Evolutionary conservation across 768 basidiomycete genomes (phyloP), one percentile per base, ranked within the genome.

Genomic region (Punctularia strigosozonata): DNA sequence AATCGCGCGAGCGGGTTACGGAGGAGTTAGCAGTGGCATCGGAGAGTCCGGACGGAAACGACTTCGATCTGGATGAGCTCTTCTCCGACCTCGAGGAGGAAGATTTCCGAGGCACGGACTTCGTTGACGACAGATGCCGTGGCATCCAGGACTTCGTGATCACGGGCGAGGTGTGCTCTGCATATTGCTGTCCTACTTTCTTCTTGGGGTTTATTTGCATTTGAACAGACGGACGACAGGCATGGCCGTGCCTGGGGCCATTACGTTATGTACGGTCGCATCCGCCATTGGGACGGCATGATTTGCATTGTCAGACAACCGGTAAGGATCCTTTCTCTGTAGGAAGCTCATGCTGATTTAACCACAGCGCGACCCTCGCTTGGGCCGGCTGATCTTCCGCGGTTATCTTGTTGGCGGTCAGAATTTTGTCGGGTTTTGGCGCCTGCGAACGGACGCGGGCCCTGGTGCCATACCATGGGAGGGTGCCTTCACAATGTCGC

Each of bases 361-460:
- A 23, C 37, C 7, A 21, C 28, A 36, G 17, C 15, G 18, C 25
- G 28, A 44, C 15, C 43, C 42, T 5, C 37, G 21, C 5, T 39
- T 41, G 28, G 46, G 48, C 37, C 40, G 44, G 19, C 46, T 43
- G 12, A 64, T 85, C 30, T 77, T 85, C 46, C 80, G 75, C 23
- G 84, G 84, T 4, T 86, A 84, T 51, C 45, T 87, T 34, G 68
- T 78, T 5, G 80, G 73, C 0, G 71, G 69, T 6, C 57, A 69
- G 41, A 80, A 69, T 41, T 71, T 85, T 43, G 79, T 81, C 13
- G 84, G 84, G 4, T 77, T 75, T 41, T 85, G 83, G 84, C 65
- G 83, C 22, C 56, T 56, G 33, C 60, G 62, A 47, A 68, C 66
- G 26, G n/a, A n/a, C n/a, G 54, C 51, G 38, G 61, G 51, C 41